Conservation (phyloP, 208 protist genomes). For the Leptomonas seymouri region DNA sequence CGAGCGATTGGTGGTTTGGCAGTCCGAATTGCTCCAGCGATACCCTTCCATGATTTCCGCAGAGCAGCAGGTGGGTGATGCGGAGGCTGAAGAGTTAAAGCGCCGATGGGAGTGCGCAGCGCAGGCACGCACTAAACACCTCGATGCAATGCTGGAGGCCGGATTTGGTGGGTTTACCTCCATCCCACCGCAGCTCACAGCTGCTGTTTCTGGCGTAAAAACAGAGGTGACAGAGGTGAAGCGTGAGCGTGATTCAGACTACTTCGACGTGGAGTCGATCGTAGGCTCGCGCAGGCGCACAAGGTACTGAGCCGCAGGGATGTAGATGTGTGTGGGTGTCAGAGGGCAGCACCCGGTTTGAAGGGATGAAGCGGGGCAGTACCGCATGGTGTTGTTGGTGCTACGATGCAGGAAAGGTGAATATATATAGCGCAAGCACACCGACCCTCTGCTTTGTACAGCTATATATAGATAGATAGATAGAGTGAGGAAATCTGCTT, state of each 20-base stretch:
- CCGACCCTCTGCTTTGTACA: no score
- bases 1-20: constrained; percentile 47
- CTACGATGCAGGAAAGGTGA: no score
- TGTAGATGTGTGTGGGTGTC: not conserved
- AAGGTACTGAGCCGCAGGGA: constrained; percentile 6
- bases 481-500: no score
- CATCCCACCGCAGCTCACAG: constrained; percentile 21
- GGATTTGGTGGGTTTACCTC: constrained; percentile 28
- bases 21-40: constrained; percentile 43
- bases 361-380: not conserved
- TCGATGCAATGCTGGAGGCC: constrained; percentile 31
- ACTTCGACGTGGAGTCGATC: constrained; percentile 67
- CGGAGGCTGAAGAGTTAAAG: constrained; percentile 12
- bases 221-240: constrained; percentile 38
- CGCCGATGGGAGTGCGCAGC: constrained; percentile 21
- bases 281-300: constrained; percentile 33
- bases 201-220: constrained; percentile 17
- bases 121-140: constrained; percentile 10
- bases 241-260: constrained; percentile 50
- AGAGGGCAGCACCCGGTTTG: no score
- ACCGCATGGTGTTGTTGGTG: no score
- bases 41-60: constrained; percentile 13
- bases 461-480: no score
- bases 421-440: no score
- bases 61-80: constrained; percentile 3